These are phyloP conservation scores for Penicillium griseofulvum DNA, from an alignment of 2,329 filamentous ascomycete species.

Conservation along the genomic window DNA sequence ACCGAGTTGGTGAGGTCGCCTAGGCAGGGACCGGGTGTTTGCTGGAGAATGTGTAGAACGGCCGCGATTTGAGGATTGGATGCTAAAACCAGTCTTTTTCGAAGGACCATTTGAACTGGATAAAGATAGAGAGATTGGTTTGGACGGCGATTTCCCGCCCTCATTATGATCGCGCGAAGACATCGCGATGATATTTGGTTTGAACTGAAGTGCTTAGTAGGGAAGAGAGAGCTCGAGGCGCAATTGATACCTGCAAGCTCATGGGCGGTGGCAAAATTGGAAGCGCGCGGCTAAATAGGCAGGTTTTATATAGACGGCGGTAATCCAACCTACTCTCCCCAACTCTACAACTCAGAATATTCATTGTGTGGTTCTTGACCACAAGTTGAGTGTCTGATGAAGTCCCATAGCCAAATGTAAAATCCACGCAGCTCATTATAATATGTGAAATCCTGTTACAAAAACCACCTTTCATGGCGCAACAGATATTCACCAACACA, in stretches of 20 bases:
- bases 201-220: not conserved
- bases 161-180: conserved; percentile 13
- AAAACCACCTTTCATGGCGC: not conserved
- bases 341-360: not conserved
- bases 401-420: too few species aligned
- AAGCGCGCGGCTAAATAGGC: conserved; percentile 10
- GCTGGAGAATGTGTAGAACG: conserved; percentile 17
- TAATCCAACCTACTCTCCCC: not conserved
- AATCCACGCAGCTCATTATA: too few species aligned
- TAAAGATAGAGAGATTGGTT: conserved; percentile 44
- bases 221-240: not conserved
- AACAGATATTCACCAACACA: not conserved
- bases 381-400: not conserved
- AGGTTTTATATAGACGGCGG: not conserved
- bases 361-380: not conserved
- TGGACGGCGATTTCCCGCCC: conserved; percentile 11
- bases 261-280: conserved; percentile 24
- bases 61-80: conserved; percentile 26
- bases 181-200: conserved; percentile 13
- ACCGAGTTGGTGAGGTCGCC: conserved; percentile 30
- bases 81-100: conserved; percentile 36
- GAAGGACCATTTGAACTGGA: conserved; percentile 31
- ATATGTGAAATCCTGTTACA: not conserved
- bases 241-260: conserved; percentile 14
- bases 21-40: conserved; percentile 25